Conservation (phyloP, 257 asterid species). For the Handroanthus guayacan region DNA sequence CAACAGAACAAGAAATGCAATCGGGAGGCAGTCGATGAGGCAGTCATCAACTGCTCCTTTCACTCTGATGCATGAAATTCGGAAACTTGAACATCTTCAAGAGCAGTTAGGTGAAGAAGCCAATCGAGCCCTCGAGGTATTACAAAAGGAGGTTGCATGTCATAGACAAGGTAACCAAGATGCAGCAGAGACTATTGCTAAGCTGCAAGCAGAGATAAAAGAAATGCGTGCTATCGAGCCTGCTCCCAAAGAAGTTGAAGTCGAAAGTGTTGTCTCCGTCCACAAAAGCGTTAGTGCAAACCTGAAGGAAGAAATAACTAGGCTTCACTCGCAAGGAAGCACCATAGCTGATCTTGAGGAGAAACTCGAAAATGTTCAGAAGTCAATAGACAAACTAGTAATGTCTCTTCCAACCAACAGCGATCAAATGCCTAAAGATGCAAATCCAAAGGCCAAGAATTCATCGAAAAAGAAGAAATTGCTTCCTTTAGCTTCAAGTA, state of each 20-base stretch:
- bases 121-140: slow-evolving; percentile 86
- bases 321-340: slow-evolving; percentile 96
- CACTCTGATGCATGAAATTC: slow-evolving; percentile 90
- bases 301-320: slow-evolving; percentile 90
- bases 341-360: slow-evolving; percentile 90
- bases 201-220: slow-evolving; percentile 88
- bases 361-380: slow-evolving; percentile 92
- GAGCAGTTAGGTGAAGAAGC: slow-evolving; percentile 98
- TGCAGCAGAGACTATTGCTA: slow-evolving; percentile 96
- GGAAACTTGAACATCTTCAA: slow-evolving; percentile 96
- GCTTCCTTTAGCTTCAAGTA: slow-evolving; percentile 80
- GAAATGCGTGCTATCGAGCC: slow-evolving; percentile 71
- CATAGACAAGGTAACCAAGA: slow-evolving; percentile 95
- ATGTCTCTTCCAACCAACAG: slow-evolving; percentile 79
- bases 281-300: slow-evolving; percentile 91
- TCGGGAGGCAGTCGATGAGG: slow-evolving; percentile 78
- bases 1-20: slow-evolving; percentile 60
- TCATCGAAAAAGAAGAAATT: slow-evolving; percentile 72
- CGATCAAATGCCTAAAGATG: slow-evolving; percentile 57
- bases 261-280: slow-evolving; percentile 60
- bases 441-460: slow-evolving; percentile 60
- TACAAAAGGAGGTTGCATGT: slow-evolving; percentile 93
- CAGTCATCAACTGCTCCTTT: slow-evolving; percentile 93
- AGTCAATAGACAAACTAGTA: slow-evolving; percentile 84
- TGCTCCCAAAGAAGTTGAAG: slow-evolving; percentile 61